phyloP scores from a whole-genome alignment of 1,284 basidiomycete genomes.

The Albatrellus sp. region DNA sequence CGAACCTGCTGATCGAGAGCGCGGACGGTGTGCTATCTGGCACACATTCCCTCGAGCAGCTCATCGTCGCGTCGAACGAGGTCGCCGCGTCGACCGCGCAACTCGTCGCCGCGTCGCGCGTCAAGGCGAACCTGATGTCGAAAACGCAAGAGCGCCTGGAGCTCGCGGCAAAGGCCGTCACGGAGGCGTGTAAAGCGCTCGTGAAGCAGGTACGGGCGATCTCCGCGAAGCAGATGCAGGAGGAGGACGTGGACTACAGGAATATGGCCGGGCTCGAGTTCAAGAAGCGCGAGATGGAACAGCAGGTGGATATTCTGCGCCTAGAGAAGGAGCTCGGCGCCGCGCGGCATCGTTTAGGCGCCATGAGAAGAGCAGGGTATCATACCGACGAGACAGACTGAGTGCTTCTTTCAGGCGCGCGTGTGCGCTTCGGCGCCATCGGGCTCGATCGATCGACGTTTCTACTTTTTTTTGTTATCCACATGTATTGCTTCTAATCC shows the following conservation, averaged over 20 bases:
- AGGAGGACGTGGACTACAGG: constrained; percentile 83
- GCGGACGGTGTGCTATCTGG: constrained; percentile 97
- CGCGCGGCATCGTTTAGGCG: constrained; percentile 75
- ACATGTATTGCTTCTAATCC: constrained; percentile 4
- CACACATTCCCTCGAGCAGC: constrained; percentile 93
- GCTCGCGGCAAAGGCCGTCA: constrained; percentile 94
- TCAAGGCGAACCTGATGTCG: constrained; percentile 97
- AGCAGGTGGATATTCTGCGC: constrained; percentile 95
- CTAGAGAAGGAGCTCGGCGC: constrained; percentile 92
- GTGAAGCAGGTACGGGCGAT: constrained; percentile 96
- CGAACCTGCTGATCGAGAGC: constrained; percentile 92
- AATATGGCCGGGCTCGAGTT: constrained; percentile 92
- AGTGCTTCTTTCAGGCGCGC: too few species aligned
- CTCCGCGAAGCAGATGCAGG: constrained; percentile 69
- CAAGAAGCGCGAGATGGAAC: constrained; percentile 97
- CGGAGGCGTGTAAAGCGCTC: constrained; percentile 95
- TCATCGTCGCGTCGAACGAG: constrained; percentile 98
- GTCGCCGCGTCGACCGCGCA: constrained; percentile 96
- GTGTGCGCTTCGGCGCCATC: not conserved
- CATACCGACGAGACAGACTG: constrained; percentile 53
- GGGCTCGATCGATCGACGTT: not conserved
- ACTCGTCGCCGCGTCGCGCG: constrained; percentile 94
- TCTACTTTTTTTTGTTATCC: not conserved
- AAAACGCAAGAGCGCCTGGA: constrained; percentile 96
- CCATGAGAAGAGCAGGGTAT: constrained; percentile 86